Percentiles rank a stretch among this genome's conserved stretches.
These are phyloP conservation scores for Pichia membranifaciens DNA, from an alignment of 805 yeast species.

Conservation along the genomic window DNA sequence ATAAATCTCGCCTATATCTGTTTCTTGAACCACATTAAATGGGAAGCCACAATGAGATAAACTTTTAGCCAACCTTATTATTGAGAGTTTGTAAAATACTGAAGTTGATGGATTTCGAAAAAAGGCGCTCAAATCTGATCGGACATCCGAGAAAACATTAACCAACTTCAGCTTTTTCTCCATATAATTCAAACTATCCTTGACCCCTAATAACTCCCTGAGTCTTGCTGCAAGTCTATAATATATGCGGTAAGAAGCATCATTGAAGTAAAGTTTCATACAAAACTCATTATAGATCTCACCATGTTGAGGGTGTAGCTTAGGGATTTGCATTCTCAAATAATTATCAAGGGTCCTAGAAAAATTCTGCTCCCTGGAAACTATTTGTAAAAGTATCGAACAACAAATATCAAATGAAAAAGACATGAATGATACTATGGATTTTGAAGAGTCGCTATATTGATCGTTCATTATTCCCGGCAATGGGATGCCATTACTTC, in stretches of 20 bases:
- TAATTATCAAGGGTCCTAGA: slow-evolving; percentile 1
- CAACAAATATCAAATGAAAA: background rate
- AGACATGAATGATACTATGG: background rate
- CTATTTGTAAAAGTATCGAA: background rate
- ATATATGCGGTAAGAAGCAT: slow-evolving; percentile 4
- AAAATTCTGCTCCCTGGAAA: background rate
- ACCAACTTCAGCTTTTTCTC: background rate
- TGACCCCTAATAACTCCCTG: background rate
- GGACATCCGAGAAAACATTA: background rate
- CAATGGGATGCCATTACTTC: background rate
- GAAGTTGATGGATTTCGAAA: background rate
- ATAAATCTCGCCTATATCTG: background rate
- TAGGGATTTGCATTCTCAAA: background rate
- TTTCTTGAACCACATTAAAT: background rate
- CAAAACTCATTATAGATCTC: slow-evolving; percentile 1
- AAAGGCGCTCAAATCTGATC: background rate
- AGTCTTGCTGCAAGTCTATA: background rate
- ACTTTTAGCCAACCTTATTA: slow-evolving; percentile 1
- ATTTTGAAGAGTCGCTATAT: slow-evolving; percentile 3
- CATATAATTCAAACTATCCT: background rate
- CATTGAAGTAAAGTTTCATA: slow-evolving; percentile 4
- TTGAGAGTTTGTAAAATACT: slow-evolving; percentile 3
- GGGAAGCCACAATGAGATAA: background rate
- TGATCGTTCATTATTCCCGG: slow-evolving; percentile 2
- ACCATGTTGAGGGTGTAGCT: background rate